Percentiles rank a stretch among this genome's conserved stretches.
Evolutionary conservation across 2,329 filamentous ascomycete species (phyloP).

Genomic region (Domatiomyces catenatus): DNA sequence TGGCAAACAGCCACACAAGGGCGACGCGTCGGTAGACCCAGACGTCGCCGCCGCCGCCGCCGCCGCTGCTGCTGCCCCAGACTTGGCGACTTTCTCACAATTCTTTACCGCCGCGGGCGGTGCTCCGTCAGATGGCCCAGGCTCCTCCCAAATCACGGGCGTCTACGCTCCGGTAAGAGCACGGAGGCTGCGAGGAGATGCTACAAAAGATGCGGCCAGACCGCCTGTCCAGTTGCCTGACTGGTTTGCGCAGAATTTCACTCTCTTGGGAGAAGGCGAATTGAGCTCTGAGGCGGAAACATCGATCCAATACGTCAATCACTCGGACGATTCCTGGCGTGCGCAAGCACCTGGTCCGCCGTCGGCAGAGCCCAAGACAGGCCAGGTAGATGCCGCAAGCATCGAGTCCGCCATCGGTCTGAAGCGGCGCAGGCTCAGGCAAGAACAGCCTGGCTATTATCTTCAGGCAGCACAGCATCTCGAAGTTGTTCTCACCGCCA

Average conservation of each 20-base stretch:
- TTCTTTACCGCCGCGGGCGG: background rate
- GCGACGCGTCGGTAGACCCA: background rate
- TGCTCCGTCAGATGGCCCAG: slow-evolving; percentile 1
- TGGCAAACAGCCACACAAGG: slow-evolving; percentile 4
- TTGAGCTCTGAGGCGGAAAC: background rate
- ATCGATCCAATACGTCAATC: background rate
- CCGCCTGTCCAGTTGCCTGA: slow-evolving; percentile 7
- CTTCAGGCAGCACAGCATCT: slow-evolving; percentile 12
- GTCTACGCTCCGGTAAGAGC: slow-evolving; percentile 11
- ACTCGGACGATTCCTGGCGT: background rate
- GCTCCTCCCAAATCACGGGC: background rate
- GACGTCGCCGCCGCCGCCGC: background rate
- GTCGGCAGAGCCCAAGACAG: background rate
- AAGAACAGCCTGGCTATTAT: slow-evolving; percentile 8
- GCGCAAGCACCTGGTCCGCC: background rate
- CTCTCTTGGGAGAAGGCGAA: slow-evolving; percentile 5
- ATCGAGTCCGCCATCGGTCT: background rate
- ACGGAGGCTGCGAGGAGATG: slow-evolving; percentile 9
- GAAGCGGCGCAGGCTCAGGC: background rate
- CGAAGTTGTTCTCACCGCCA: slow-evolving; percentile 12
- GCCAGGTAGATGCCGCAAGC: background rate
- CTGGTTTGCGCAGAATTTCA: slow-evolving; percentile 13
- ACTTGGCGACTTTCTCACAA: background rate
- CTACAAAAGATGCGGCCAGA: slow-evolving; percentile 3
- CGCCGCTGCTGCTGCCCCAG: no score